Percentiles rank a stretch among this genome's conserved stretches.
Evolutionary conservation across 108 stramenopile genomes (phyloP).

Genomic region (Nannochloropsis gaditana): DNA sequence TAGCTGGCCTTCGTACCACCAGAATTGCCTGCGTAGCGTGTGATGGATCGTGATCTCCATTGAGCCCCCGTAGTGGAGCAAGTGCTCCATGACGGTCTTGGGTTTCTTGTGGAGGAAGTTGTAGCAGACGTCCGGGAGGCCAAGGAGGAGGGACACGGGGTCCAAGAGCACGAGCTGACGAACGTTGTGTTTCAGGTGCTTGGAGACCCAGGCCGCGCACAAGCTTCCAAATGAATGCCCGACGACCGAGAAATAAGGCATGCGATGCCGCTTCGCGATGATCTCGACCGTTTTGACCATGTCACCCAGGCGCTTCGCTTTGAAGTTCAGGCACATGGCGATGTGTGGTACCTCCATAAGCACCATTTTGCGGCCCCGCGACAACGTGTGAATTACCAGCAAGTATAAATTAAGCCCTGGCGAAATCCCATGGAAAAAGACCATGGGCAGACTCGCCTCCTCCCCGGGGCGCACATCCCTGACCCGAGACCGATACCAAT

Average conservation of each 20-base stretch:
- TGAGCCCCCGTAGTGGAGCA: constrained; percentile 25
- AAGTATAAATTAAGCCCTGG: constrained; percentile 25
- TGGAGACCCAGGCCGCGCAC: constrained; percentile 5
- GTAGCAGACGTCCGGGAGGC: constrained; percentile 30
- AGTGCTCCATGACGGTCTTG: constrained; percentile 3
- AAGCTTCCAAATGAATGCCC: constrained; percentile 34
- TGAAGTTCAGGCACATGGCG: constrained; percentile 28
- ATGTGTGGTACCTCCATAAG: constrained; percentile 28
- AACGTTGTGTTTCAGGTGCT: not conserved
- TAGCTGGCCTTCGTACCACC: constrained; percentile 35
- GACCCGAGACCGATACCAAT: constrained; percentile 24
- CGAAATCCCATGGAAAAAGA: constrained; percentile 36
- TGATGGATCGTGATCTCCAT: constrained; percentile 31
- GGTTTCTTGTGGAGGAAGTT: constrained; percentile 25
- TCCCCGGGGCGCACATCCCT: not conserved
- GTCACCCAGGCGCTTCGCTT: constrained; percentile 15
- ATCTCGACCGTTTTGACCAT: not conserved
- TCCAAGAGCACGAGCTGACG: constrained; percentile 30
- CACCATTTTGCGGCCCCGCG: constrained; percentile 5
- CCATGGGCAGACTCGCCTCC: constrained; percentile 10
- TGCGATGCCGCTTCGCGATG: not conserved
- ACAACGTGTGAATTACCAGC: constrained; percentile 23
- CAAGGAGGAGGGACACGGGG: constrained; percentile 29
- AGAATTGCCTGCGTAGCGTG: constrained; percentile 30
- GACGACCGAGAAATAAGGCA: constrained; percentile 14